phyloP scores from a whole-genome alignment of 2,329 filamentous ascomycete species.

The Chrysoporthe deuterocubensis region DNA sequence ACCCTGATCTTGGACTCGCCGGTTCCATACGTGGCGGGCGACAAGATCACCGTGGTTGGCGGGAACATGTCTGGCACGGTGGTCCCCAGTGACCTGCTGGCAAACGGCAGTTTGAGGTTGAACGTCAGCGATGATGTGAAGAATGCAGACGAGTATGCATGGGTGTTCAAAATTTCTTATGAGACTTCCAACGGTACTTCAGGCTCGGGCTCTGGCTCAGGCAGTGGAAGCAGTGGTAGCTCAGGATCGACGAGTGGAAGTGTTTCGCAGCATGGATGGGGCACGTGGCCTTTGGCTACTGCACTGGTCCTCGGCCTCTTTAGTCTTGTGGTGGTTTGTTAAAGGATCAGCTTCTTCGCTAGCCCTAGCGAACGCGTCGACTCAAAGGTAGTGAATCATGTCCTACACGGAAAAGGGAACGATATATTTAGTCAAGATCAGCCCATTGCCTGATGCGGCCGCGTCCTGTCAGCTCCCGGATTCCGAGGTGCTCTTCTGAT shows the following conservation, averaged over 20 bases:
- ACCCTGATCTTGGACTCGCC: conserved; percentile 47
- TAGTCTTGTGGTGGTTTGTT: background rate
- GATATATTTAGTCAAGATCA: background rate
- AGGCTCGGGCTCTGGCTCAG: conserved; percentile 1
- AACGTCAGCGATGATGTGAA: conserved; percentile 39
- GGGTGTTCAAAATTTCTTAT: conserved; percentile 40
- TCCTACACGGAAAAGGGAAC: background rate
- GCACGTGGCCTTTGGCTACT: background rate
- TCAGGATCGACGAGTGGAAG: conserved; percentile 8
- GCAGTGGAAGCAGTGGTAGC: background rate
- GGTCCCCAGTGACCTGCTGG: conserved; percentile 29
- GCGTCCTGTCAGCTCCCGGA: background rate
- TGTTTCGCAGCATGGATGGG: background rate
- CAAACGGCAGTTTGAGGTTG: conserved; percentile 36
- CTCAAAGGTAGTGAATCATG: background rate
- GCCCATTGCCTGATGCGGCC: background rate
- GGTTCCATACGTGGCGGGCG: conserved; percentile 51
- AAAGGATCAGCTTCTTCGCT: background rate
- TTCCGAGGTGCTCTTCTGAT: background rate
- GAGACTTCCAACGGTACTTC: background rate
- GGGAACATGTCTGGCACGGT: conserved; percentile 33
- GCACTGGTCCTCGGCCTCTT: background rate
- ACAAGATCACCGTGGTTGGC: conserved; percentile 50
- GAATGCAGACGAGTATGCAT: conserved; percentile 43
- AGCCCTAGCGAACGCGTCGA: background rate